Percentiles rank a stretch among this genome's conserved stretches.
Evolutionary conservation across 345 rosid genomes (phyloP).

Genomic region (Fremontodendron californicum): DNA sequence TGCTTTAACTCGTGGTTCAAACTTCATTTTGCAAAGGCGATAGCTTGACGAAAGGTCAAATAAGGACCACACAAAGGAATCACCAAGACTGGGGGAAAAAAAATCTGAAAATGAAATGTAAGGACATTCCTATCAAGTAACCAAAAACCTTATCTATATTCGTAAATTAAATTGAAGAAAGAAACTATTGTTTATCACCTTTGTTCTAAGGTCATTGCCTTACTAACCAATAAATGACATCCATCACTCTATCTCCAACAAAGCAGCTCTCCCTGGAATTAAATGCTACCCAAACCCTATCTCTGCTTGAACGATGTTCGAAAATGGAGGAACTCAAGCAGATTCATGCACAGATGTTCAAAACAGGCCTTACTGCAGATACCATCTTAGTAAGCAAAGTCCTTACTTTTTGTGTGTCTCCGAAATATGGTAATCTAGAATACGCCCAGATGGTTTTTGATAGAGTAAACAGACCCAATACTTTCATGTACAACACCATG

Average conservation of each 20-base stretch:
- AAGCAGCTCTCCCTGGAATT: neutral
- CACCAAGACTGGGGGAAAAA: neutral
- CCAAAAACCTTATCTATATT: constrained; percentile 4
- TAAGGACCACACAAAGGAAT: neutral
- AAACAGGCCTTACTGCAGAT: constrained; percentile 43
- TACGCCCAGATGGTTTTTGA: constrained; percentile 53
- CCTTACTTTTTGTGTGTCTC: constrained; percentile 37
- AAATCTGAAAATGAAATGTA: neutral
- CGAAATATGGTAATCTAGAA: constrained; percentile 29
- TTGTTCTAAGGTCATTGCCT: neutral
- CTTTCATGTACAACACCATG: constrained; percentile 66
- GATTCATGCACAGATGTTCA: constrained; percentile 56
- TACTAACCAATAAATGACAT: neutral
- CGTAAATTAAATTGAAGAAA: neutral
- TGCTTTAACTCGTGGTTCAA: neutral
- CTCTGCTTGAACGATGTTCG: constrained; percentile 46
- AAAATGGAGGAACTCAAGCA: constrained; percentile 47
- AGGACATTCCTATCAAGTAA: neutral
- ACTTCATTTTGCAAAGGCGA: neutral
- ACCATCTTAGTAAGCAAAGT: constrained; percentile 38
- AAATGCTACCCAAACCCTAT: neutral
- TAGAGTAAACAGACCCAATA: constrained; percentile 34
- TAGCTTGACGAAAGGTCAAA: neutral
- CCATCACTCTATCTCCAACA: neutral
- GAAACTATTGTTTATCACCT: neutral